These are phyloP conservation scores for Fusarium incarnatum DNA, from an alignment of 2,329 filamentous ascomycete genomes.

Conservation along the genomic window DNA sequence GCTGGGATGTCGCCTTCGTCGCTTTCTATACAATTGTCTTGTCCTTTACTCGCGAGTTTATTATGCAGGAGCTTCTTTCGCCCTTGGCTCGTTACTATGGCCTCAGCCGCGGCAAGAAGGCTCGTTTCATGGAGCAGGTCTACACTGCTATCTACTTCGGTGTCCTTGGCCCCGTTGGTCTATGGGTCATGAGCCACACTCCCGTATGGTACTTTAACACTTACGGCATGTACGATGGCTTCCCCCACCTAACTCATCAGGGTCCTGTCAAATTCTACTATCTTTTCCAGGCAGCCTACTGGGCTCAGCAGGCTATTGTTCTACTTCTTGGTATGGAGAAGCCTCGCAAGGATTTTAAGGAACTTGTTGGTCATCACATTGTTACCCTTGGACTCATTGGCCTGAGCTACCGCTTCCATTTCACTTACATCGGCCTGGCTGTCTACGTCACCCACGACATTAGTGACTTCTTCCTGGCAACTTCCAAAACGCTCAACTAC, in stretches of 20 bases:
- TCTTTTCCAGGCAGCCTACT: constrained; percentile 92
- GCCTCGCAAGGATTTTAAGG: constrained; percentile 93
- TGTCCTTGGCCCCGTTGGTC: constrained; percentile 81
- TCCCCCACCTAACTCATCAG: constrained; percentile 85
- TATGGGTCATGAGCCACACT: constrained; percentile 92
- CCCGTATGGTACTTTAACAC: constrained; percentile 98
- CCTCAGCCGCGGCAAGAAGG: constrained; percentile 82
- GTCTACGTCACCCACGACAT: constrained; percentile 97
- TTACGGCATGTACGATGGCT: constrained; percentile 86
- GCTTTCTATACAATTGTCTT: constrained; percentile 89
- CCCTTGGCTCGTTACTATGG: constrained; percentile 78
- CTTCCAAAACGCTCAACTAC: constrained; percentile 93
- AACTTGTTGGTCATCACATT: constrained; percentile 91
- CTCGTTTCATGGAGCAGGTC: constrained; percentile 94
- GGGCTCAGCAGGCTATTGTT: constrained; percentile 94
- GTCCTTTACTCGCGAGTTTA: constrained; percentile 92
- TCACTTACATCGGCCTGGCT: constrained; percentile 92
- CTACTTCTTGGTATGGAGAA: constrained; percentile 89
- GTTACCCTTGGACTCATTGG: constrained; percentile 87
- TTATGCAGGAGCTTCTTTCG: constrained; percentile 90
- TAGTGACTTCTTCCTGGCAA: constrained; percentile 94
- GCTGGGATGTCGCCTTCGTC: constrained; percentile 86
- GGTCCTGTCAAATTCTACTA: constrained; percentile 94
- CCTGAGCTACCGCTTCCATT: constrained; percentile 94
- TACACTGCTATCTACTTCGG: constrained; percentile 94